Evolutionary conservation across 331 rosid species (phyloP), one percentile per base, ranked within the genome.

Genomic region (Quercus tomentella): DNA sequence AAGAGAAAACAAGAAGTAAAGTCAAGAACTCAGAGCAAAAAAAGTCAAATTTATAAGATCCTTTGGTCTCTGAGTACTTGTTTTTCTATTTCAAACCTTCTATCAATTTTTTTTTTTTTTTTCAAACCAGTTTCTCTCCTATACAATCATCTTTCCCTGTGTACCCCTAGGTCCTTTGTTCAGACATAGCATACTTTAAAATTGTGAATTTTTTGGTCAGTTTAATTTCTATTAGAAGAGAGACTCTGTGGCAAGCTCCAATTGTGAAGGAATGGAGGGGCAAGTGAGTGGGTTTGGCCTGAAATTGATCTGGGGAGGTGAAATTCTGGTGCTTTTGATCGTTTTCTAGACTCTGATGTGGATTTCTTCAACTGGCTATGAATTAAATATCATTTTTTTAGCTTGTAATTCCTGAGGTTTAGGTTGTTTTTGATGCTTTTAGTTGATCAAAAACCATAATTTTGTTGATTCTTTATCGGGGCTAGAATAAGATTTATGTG

Each of bases 101-200:
- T 28, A 0, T 28, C 30, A 28, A 5, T 0, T 6, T 6, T 35
- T 35, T 35, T 33, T 6, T 35, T 6, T 0, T 16, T 71, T 49
- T 57, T 67, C 83, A 22, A 74, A 31, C 63, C 66, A 20, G 79
- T 28, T 25, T 23, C 51, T 21, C 79, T 23, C 52, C 74, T 20
- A 22, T 11, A 30, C 68, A 58, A 25, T 51, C 76, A 55, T 54
- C 54, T 69, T 43, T 71, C 77, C 54, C 77, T 77, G 78, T 71
- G 94, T 91, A 79, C 82, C 90, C 89, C 87, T 89, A 82, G 80
- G 76, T 75, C 76, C 10, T 85, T 14, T 54, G 76, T 52, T 81
- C 31, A 67, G 80, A 56, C 71, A 18, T 41, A 23, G 67, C 20
- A 7, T 37, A 37, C 12, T 57, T 74, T 65, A 31, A 26, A 67